Evolutionary conservation across 2,329 filamentous ascomycete genomes (phyloP), one percentile per base, ranked within the genome.

Genomic region (Juglanconis oblonga): DNA sequence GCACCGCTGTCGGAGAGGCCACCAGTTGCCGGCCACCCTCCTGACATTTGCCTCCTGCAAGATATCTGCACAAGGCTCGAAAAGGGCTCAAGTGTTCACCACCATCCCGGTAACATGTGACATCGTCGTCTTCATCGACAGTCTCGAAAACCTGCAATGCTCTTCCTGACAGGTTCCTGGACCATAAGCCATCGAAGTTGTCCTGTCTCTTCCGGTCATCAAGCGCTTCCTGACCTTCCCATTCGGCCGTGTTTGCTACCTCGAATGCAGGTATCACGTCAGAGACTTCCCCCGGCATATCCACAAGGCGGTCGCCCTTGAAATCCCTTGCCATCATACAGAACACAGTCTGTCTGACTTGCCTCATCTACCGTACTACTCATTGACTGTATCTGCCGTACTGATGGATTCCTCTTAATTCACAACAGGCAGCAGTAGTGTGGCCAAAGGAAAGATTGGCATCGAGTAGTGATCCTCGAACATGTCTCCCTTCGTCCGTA

Each of bases 1-100:
- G 35, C 11, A 42, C 40, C n/a, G 40, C 40, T 11, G 36, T 11
- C 11, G 36, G 36, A 38, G 40, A 17, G 32, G 50, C 57, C 31
- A 40, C 35, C 50, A 45, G 44, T n/a, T 47, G 31, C 4, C 14
- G 50, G 5, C 33, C 54, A 42, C 33, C 49, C 54, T 57, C 50
- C 59, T 61, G 59, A 61, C 59, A 36, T 48, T 53, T 33, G 38
- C 55, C 32, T 51, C 55, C 55, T 61, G 59, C 55, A 58, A 44
- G 40, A 32, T 24, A 57, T 31, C 50, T 61, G 59, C 55, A 54
- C 7, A 17, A 49, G 17, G 55, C 55, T 53, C 11, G 48, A 60
- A 48, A n/a, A 32, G 48, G 53, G 48, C 47, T 17, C 29, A 32
- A 14, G 24, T 24, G 24, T 24, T 24, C 24, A 24, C 40, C 24